These are phyloP conservation scores for Dendrostoma leiphaemia DNA, from an alignment of 2,329 filamentous ascomycete species.

Conservation along the genomic window DNA sequence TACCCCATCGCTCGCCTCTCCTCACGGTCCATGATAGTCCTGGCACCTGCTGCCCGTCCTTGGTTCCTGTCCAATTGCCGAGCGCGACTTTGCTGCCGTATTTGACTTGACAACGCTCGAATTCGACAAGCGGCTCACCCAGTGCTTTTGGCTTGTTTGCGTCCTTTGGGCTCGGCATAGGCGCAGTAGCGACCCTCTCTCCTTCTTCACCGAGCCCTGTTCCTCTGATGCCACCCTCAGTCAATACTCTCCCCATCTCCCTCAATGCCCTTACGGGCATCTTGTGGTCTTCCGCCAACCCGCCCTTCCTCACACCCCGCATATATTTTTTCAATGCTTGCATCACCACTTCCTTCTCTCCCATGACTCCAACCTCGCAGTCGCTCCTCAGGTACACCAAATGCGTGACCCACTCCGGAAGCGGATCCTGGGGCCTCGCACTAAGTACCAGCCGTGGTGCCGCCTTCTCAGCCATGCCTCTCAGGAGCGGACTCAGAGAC, in stretches of 20 bases:
- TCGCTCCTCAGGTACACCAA: slow-evolving; percentile 69
- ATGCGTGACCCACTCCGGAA: slow-evolving; percentile 91
- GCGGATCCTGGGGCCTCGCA: slow-evolving; percentile 77
- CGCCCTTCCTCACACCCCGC: slow-evolving; percentile 43
- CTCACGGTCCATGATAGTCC: slow-evolving; percentile 83
- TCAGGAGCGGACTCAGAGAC: slow-evolving; percentile 68
- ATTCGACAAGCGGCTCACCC: slow-evolving; percentile 77
- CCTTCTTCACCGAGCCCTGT: slow-evolving; percentile 32
- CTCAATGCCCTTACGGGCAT: slow-evolving; percentile 46
- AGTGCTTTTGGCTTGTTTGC: slow-evolving; percentile 22
- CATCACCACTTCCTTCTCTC: slow-evolving; percentile 62
- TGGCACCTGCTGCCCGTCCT: slow-evolving; percentile 41
- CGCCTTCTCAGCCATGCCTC: slow-evolving; percentile 62
- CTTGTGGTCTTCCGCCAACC: slow-evolving; percentile 42
- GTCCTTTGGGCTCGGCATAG: neutral
- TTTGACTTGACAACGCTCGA: slow-evolving; percentile 77
- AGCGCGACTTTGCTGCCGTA: slow-evolving; percentile 78
- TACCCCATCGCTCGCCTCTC: slow-evolving; percentile 82
- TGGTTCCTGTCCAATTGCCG: slow-evolving; percentile 73
- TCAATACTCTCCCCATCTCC: slow-evolving; percentile 49
- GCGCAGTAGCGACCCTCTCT: slow-evolving; percentile 9
- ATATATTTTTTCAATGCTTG: slow-evolving; percentile 49
- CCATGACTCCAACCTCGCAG: slow-evolving; percentile 64
- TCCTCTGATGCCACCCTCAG: slow-evolving; percentile 36
- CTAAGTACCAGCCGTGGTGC: slow-evolving; percentile 74